Evolutionary conservation across 75 land plant species (phyloP).

Genomic region (Pinus taeda): DNA sequence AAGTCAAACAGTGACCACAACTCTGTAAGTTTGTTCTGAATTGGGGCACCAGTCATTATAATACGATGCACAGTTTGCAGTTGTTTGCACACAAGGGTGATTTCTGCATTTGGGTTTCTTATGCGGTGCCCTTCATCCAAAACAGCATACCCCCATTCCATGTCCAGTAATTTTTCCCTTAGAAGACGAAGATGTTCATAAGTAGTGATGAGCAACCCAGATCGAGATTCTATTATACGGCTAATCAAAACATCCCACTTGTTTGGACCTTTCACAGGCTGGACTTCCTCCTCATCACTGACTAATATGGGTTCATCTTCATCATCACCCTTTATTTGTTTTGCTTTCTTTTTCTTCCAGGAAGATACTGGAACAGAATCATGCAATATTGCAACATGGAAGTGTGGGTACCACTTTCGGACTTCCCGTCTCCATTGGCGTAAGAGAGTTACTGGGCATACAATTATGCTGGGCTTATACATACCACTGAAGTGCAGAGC

Average conservation of each 20-base stretch:
- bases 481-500: constrained; percentile 87
- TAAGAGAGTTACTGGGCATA: constrained; percentile 91
- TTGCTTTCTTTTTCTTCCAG: constrained; percentile 24
- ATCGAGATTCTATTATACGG: constrained; percentile 48
- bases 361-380: constrained; percentile 66
- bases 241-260: constrained; percentile 85
- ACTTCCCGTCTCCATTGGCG: constrained; percentile 97
- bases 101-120: constrained; percentile 94
- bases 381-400: constrained; percentile 82
- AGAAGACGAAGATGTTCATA: constrained; percentile 90
- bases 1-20: constrained; percentile 97
- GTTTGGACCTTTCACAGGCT: constrained; percentile 27
- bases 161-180: constrained; percentile 76
- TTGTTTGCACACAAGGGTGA: constrained; percentile 91
- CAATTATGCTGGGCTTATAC: constrained; percentile 84
- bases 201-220: constrained; percentile 89
- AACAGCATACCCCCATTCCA: constrained; percentile 98
- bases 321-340: constrained; percentile 42
- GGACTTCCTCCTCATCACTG: constrained; percentile 37
- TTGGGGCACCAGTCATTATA: constrained; percentile 98
- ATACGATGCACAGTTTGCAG: constrained; percentile 96
- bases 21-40: constrained; percentile 94
- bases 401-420: constrained; percentile 79
- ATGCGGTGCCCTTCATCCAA: constrained; percentile 98
- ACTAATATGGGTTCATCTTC: constrained; percentile 47